A percentile compares a stretch with the other conserved stretches of the same genome.
Conservation (phyloP, 352 stramenopile genomes). For the Phytophthora aleatoria region DNA sequence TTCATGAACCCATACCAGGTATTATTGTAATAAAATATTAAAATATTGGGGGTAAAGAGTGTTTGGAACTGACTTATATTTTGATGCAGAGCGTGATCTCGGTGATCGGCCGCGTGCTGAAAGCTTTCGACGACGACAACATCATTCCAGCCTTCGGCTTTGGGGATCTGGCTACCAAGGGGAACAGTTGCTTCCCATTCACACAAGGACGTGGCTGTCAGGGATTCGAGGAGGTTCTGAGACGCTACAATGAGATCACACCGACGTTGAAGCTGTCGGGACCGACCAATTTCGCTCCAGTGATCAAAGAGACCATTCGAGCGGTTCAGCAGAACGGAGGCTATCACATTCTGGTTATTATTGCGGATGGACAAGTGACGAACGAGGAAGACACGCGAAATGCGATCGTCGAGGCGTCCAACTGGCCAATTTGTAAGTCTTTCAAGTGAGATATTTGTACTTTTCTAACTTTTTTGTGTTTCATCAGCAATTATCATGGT, state of each 20-base stretch:
- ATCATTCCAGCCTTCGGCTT: conserved; percentile 78
- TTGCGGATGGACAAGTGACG: conserved; percentile 79
- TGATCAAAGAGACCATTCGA: conserved; percentile 64
- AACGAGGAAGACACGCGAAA: conserved; percentile 59
- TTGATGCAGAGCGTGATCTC: conserved; percentile 56
- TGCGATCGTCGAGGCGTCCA: conserved; percentile 76
- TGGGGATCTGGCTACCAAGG: conserved; percentile 59
- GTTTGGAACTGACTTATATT: no score
- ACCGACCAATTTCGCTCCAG: conserved; percentile 68
- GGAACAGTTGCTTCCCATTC: conserved; percentile 52
- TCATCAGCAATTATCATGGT: conserved; percentile 53
- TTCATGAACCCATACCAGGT: conserved; percentile 74
- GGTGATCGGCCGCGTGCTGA: conserved; percentile 65
- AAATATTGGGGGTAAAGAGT: background rate
- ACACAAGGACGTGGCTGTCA: conserved; percentile 37
- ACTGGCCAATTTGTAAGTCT: conserved; percentile 69
- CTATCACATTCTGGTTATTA: conserved; percentile 83
- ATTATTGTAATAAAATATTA: background rate
- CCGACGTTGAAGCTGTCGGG: conserved; percentile 60
- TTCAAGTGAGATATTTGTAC: background rate
- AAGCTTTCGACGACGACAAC: conserved; percentile 83
- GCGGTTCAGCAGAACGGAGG: conserved; percentile 48
- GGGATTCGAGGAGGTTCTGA: conserved; percentile 62
- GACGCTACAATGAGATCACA: conserved; percentile 63
- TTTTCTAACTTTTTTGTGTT: background rate